These are phyloP conservation scores for Trichophyton rubrum DNA, from an alignment of 2,329 filamentous ascomycete species.

Conservation along the genomic window DNA sequence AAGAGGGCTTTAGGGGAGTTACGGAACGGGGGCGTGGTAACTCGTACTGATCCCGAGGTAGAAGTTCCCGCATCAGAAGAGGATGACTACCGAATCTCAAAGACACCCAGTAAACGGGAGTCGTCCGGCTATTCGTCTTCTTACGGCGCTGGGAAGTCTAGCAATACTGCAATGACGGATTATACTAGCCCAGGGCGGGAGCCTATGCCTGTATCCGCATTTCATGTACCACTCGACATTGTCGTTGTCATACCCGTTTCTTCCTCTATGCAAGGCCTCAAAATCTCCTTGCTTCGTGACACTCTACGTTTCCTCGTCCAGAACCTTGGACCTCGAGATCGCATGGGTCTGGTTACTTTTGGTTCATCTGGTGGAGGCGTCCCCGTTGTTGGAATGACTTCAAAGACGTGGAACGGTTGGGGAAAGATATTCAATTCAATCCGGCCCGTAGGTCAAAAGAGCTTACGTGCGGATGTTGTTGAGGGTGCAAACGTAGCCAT, in stretches of 20 bases:
- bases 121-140: conserved; percentile 66
- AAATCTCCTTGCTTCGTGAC: conserved; percentile 88
- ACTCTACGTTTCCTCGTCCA: conserved; percentile 84
- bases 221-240: conserved; percentile 87
- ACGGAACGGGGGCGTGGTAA: conserved; percentile 50
- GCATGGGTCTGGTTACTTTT: conserved; percentile 95
- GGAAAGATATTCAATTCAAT: conserved; percentile 73
- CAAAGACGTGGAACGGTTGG: conserved; percentile 90
- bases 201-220: conserved; percentile 37
- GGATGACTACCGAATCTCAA: conserved; percentile 58
- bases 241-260: conserved; percentile 96
- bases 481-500: conserved; percentile 97
- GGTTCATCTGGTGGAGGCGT: conserved; percentile 88
- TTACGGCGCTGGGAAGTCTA: conserved; percentile 70
- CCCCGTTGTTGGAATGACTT: conserved; percentile 94
- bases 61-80: conserved; percentile 77
- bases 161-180: conserved; percentile 79
- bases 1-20: conserved; percentile 75
- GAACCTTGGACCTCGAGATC: conserved; percentile 79
- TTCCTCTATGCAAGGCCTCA: conserved; percentile 98
- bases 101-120: conserved; percentile 50
- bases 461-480: conserved; percentile 86
- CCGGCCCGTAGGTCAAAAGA: conserved; percentile 90
- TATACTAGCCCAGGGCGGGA: conserved; percentile 59
- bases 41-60: conserved; percentile 63